Evolutionary conservation across 176 grass and related monocot species (phyloP).

Genomic region (Triticum dicoccoides): DNA sequence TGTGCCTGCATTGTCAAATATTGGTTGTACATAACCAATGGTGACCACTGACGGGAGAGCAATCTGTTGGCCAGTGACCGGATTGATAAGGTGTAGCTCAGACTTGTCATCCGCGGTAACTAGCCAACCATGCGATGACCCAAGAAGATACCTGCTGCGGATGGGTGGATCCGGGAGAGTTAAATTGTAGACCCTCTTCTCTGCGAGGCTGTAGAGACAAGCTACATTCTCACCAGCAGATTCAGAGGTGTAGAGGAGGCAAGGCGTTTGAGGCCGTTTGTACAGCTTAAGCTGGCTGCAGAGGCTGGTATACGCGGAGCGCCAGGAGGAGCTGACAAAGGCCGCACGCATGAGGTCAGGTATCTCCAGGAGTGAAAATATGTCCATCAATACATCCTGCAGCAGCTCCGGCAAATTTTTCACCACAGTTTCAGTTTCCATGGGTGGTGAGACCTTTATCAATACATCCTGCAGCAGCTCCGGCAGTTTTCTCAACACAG

Average conservation of each 20-base stretch:
- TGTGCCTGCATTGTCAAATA: not conserved
- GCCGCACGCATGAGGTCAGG: not conserved
- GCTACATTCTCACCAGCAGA: too few species aligned
- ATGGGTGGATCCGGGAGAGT: too few species aligned
- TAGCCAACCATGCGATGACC: too few species aligned
- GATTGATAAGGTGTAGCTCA: not conserved
- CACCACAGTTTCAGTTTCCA: not conserved
- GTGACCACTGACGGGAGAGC: not conserved
- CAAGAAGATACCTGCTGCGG: too few species aligned
- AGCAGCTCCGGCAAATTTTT: not conserved
- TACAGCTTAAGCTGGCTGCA: not conserved
- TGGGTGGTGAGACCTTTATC: not conserved
- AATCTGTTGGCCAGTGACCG: not conserved
- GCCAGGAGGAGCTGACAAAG: not conserved
- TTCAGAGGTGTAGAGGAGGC: not conserved
- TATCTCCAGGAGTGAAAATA: not conserved
- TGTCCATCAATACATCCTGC: not conserved
- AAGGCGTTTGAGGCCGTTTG: not conserved
- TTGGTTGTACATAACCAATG: not conserved
- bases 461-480: not conserved
- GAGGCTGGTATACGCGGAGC: not conserved
- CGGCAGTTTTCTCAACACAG: not conserved
- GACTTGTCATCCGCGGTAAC: too few species aligned
- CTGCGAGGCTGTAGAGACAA: too few species aligned
- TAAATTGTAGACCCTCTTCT: too few species aligned